Evolutionary conservation across 768 basidiomycete genomes (phyloP).

Genomic region (Paxillus ammoniavirescens): DNA sequence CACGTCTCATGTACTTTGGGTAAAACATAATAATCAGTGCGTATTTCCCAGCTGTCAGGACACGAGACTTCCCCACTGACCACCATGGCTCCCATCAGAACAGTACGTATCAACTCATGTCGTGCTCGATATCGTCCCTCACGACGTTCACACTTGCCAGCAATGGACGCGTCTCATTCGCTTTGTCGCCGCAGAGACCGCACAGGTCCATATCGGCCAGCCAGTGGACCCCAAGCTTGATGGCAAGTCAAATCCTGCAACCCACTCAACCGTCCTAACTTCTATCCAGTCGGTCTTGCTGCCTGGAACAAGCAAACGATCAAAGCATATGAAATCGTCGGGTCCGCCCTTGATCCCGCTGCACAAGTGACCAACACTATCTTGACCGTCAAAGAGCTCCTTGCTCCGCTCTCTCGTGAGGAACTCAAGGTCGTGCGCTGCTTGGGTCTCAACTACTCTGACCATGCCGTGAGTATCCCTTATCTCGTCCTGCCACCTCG

Average conservation of each 20-base stretch:
- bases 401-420: slow-evolving; percentile 65
- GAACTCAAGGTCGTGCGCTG: slow-evolving; percentile 72
- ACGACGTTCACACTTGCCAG: slow-evolving; percentile 8
- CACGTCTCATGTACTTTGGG: neutral
- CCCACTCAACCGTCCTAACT: neutral
- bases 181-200: slow-evolving; percentile 75
- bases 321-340: slow-evolving; percentile 69
- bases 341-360: slow-evolving; percentile 63
- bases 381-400: slow-evolving; percentile 68
- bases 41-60: slow-evolving; percentile 8
- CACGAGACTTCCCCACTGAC: slow-evolving; percentile 2
- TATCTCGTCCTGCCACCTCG: neutral
- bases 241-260: slow-evolving; percentile 36
- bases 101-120: slow-evolving; percentile 37
- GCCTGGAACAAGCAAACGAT: slow-evolving; percentile 52
- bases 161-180: slow-evolving; percentile 79
- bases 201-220: slow-evolving; percentile 72
- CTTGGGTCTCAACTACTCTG: slow-evolving; percentile 80
- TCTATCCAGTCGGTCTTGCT: slow-evolving; percentile 56
- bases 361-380: slow-evolving; percentile 62
- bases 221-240: slow-evolving; percentile 68
- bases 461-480: slow-evolving; percentile 61
- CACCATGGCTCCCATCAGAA: slow-evolving; percentile 57
- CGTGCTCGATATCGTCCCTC: neutral
- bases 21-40: slow-evolving; percentile 1